phyloP scores from a whole-genome alignment of 169 alveolate species.

The Blepharisma undulans region DNA sequence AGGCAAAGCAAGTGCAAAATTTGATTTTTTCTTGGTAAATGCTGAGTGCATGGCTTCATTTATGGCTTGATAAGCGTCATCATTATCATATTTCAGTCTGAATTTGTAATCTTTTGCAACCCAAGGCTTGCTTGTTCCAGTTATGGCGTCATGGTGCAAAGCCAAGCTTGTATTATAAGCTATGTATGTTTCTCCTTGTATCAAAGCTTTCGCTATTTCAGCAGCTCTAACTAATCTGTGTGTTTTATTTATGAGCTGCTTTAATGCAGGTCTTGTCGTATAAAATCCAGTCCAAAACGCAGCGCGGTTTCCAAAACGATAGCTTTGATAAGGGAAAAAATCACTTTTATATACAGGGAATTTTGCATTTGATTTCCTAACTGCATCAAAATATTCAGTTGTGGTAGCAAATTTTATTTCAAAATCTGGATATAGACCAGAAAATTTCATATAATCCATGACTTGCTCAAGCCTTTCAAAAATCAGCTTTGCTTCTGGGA shows the following conservation, averaged over 20 bases:
- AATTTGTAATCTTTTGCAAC: slow-evolving; percentile 48
- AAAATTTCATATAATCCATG: background rate
- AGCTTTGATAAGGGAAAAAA: slow-evolving; percentile 58
- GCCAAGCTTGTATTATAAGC: slow-evolving; percentile 40
- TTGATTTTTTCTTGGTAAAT: background rate
- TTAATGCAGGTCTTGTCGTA: slow-evolving; percentile 61
- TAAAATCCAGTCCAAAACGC: slow-evolving; percentile 79
- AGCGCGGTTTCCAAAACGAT: slow-evolving; percentile 1
- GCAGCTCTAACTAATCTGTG: slow-evolving; percentile 18
- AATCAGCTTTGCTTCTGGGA: background rate
- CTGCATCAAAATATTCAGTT: slow-evolving; percentile 1
- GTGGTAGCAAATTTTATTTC: slow-evolving; percentile 2
- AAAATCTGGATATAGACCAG: background rate
- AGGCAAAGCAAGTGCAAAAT: background rate
- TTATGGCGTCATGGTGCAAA: slow-evolving; percentile 76
- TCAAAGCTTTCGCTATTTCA: background rate
- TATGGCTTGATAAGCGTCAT: background rate
- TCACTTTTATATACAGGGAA: slow-evolving; percentile 56
- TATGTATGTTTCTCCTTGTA: too few relatives aligned
- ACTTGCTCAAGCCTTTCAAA: background rate
- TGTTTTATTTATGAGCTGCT: background rate
- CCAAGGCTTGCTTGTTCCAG: slow-evolving; percentile 64
- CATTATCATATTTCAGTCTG: background rate
- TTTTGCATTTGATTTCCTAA: background rate
- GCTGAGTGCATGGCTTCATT: background rate